Evolutionary conservation across 2,329 filamentous ascomycete species (phyloP), one percentile per base, ranked within the genome.

Genomic region (Penicillium sp.): DNA sequence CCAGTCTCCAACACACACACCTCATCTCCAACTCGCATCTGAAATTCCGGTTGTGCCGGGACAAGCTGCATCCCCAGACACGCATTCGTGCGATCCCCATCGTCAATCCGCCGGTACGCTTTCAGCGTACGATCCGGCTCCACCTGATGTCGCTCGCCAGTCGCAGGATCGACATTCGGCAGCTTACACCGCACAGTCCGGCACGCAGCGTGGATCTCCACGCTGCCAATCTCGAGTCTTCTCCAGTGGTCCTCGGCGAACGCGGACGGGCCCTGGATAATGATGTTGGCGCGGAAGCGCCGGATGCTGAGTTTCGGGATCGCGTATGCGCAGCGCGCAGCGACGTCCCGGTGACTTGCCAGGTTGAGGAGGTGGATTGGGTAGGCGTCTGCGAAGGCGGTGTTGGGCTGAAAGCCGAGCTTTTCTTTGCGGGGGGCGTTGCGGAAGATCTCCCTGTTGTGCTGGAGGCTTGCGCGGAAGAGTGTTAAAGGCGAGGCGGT

Each of bases 201-300:
- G 55, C 76, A 79, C 2, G 71, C 71, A 8, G 78, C 71, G 46
- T 79, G 65, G 16, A 68, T 56, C 30, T 66, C 57, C 3, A 36
- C 47, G 3, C 37, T 41, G 0, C 68, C 70, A 19, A 78, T 67
- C 16, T 56, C 54, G 16, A 79, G 68, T n/a, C 62, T 63, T 40
- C 74, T 77, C 79, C 79, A 82, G 15, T 61, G 48, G 48, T 82
- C 79, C 55, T 83, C 79, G 4, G 64, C 68, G 54, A 76, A 81
- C 2, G 75, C 67, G 9, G 60, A 59, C 0, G 72, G 70, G 0
- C 78, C 78, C 15, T 73, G 69, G 30, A 81, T 50, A 40, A 79
- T 71, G 29, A 82, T 71, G 51, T 82, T 82, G 10, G 78, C 71
- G 28, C 79, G 69, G 52, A 80, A 81, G 10, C 78, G 71, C 4